Conservation (phyloP, 768 basidiomycete genomes). For the Cystobasidium tubakii region DNA sequence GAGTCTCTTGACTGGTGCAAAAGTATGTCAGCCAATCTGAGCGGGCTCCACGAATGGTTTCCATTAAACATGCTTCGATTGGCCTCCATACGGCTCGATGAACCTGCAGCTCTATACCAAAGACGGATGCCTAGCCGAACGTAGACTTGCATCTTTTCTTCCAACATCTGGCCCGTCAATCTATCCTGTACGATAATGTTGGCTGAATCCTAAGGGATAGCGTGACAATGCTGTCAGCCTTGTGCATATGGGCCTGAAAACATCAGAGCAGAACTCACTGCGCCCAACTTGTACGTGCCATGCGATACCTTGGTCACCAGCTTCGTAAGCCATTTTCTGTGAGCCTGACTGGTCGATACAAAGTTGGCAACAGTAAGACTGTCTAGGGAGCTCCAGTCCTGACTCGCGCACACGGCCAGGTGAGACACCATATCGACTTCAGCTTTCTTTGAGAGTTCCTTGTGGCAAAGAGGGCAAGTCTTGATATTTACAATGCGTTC, state of each 20-base stretch:
- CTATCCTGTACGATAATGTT: constrained; percentile 92
- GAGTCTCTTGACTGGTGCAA: constrained; percentile 61
- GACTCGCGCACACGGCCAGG: constrained; percentile 87
- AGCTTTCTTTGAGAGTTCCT: constrained; percentile 72
- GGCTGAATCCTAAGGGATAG: constrained; percentile 66
- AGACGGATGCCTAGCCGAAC: constrained; percentile 86
- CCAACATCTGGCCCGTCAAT: constrained; percentile 79
- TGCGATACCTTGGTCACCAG: constrained; percentile 74
- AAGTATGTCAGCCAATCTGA: background rate
- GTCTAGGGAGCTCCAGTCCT: constrained; percentile 85
- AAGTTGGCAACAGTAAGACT: constrained; percentile 87
- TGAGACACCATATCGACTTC: constrained; percentile 95
- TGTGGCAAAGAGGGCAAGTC: constrained; percentile 87
- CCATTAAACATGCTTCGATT: constrained; percentile 59
- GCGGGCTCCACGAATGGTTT: background rate
- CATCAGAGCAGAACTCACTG: constrained; percentile 55
- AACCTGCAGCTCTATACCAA: constrained; percentile 81
- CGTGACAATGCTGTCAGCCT: background rate
- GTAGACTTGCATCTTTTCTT: constrained; percentile 97
- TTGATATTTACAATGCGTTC: constrained; percentile 93
- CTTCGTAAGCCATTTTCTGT: constrained; percentile 94
- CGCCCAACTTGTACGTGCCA: constrained; percentile 83
- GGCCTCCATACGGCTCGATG: constrained; percentile 81
- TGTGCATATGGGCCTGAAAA: background rate
- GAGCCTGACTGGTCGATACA: constrained; percentile 82